A percentile compares a stretch with the other conserved stretches of the same genome.
Evolutionary conservation across 2,329 filamentous ascomycete species (phyloP).

Genomic region (Aureobasidium sp.): DNA sequence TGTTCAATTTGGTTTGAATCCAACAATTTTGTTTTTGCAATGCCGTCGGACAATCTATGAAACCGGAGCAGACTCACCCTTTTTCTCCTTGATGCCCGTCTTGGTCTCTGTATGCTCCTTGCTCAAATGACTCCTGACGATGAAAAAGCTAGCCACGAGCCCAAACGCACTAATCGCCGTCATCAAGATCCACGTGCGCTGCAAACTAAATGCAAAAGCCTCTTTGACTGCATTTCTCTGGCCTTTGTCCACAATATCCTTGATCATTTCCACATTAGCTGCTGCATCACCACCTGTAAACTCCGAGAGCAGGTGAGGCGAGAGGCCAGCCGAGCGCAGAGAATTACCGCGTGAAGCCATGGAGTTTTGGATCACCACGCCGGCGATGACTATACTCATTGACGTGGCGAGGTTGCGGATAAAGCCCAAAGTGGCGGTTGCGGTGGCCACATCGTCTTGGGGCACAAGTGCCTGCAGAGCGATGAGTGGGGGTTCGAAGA

Average conservation of each 20-base stretch:
- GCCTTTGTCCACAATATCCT: slow-evolving; percentile 31
- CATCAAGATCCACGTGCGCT: slow-evolving; percentile 45
- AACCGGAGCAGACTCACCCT: background rate
- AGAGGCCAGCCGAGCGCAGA: slow-evolving; percentile 20
- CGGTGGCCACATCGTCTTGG: slow-evolving; percentile 44
- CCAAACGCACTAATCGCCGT: slow-evolving; percentile 63
- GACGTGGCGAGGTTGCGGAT: slow-evolving; percentile 39
- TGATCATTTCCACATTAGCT: slow-evolving; percentile 41
- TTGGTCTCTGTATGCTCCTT: slow-evolving; percentile 47
- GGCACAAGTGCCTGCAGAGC: slow-evolving; percentile 49
- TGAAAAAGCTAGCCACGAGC: slow-evolving; percentile 85
- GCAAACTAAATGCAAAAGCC: slow-evolving; percentile 44
- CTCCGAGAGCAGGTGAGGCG: slow-evolving; percentile 27
- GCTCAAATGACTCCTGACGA: slow-evolving; percentile 49
- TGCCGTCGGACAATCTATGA: background rate
- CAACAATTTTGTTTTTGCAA: background rate
- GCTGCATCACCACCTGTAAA: slow-evolving; percentile 39
- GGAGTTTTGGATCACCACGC: slow-evolving; percentile 47
- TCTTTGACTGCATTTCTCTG: slow-evolving; percentile 38
- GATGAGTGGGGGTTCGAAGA: slow-evolving; percentile 51
- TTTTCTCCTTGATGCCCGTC: slow-evolving; percentile 34
- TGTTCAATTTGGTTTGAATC: too few relatives aligned
- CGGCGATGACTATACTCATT: slow-evolving; percentile 44
- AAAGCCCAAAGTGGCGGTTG: slow-evolving; percentile 48
- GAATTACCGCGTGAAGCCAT: slow-evolving; percentile 17